Conservation (phyloP, 768 basidiomycete species). For the Amyloporia xantha region DNA sequence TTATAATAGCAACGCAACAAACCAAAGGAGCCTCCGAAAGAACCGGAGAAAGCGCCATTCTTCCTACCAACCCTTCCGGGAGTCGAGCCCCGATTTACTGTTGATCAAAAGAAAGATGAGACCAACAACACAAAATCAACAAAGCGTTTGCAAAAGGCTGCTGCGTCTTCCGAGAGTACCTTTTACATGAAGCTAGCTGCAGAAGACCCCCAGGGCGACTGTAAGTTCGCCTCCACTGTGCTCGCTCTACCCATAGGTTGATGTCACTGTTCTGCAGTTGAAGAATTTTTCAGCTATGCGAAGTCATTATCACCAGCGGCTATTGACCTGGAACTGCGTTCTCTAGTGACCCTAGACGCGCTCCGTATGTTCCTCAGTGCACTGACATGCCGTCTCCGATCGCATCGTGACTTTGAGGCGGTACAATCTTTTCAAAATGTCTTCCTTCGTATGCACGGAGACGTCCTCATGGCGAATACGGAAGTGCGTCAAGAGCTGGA, state of each 20-base stretch:
- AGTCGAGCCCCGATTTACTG: conserved; percentile 74
- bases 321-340: conserved; percentile 85
- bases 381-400: conserved; percentile 61
- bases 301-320: conserved; percentile 88
- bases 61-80: conserved; percentile 92
- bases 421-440: conserved; percentile 84
- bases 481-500: conserved; percentile 58
- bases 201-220: conserved; percentile 53
- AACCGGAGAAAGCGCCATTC: conserved; percentile 93
- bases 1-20: conserved; percentile 80
- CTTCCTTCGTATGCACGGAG: conserved; percentile 80
- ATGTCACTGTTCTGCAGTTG: conserved; percentile 40
- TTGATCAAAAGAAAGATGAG: conserved; percentile 35
- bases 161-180: conserved; percentile 51
- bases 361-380: conserved; percentile 68
- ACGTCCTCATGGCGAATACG: conserved; percentile 62
- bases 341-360: conserved; percentile 57
- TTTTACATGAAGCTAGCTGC: conserved; percentile 60
- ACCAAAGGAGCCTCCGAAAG: conserved; percentile 92
- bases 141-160: conserved; percentile 45
- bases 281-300: conserved; percentile 74
- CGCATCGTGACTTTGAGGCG: conserved; percentile 90
- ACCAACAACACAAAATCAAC: conserved; percentile 36
- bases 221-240: conserved; percentile 42
- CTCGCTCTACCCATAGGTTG: neutral